These are phyloP conservation scores for Cupressus sempervirens DNA, from an alignment of 75 land plant genomes.

Conservation along the genomic window DNA sequence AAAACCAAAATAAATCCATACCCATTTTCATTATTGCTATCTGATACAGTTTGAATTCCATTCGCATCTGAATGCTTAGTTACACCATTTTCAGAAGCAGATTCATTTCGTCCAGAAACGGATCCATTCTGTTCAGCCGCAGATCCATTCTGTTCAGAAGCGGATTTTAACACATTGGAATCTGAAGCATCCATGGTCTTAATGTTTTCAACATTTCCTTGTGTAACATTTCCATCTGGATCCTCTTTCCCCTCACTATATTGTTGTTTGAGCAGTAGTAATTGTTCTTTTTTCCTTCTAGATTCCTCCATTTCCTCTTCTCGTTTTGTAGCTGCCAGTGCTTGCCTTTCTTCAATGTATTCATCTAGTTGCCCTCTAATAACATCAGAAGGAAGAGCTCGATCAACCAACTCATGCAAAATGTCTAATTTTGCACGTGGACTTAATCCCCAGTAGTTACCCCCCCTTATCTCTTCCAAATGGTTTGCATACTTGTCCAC, in stretches of 20 bases:
- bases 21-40: constrained; percentile 13
- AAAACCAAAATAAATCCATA: background rate
- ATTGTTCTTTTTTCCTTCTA: constrained; percentile 56
- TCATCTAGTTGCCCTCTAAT: constrained; percentile 71
- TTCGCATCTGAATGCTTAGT: background rate
- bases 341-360: constrained; percentile 59
- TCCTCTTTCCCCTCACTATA: constrained; percentile 11
- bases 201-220: background rate
- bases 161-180: background rate
- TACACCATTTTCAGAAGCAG: constrained; percentile 6
- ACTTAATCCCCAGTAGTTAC: constrained; percentile 56
- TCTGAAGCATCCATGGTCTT: constrained; percentile 1
- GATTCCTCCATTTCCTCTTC: constrained; percentile 62
- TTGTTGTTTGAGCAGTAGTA: constrained; percentile 30
- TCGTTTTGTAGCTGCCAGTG: constrained; percentile 59
- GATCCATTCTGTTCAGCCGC: background rate
- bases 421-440: constrained; percentile 55
- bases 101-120: background rate
- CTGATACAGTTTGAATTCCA: constrained; percentile 1
- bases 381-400: constrained; percentile 45
- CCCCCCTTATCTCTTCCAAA: constrained; percentile 52
- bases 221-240: background rate
- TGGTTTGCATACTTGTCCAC: constrained; percentile 23
- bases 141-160: background rate
- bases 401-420: constrained; percentile 51